Evolutionary conservation across 768 basidiomycete genomes (phyloP), one percentile per base, ranked within the genome.

Genomic region (Tremella fuciformis): DNA sequence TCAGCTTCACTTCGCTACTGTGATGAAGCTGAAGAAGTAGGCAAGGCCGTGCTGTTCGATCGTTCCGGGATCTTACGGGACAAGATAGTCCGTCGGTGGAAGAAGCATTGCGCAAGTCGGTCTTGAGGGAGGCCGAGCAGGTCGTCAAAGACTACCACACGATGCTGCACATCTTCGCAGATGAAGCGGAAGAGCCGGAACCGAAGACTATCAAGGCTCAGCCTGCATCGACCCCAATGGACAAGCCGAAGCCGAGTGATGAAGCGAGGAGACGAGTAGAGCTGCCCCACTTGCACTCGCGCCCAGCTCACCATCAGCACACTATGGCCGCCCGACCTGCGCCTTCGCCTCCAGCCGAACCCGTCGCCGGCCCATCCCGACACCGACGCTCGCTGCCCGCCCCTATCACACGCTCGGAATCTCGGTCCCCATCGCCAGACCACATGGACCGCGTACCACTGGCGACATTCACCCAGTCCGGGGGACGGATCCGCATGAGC

Each of bases 121-220:
- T 56, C 19, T 29, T 66, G 1, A 48, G 25, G 21, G 52, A 55
- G 8, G 42, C 48, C 41, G 56, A 50, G 2, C 47, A 57, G 25
- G 41, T 38, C 9, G 59, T 44, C 25, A 53, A 50, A 55, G 53
- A 59, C n/a, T 38, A 38, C 42, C 16, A 42, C 7, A 57, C 48
- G 8, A 25, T 42, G n/a, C 24, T 49, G 13, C 26, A 19, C 8
- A 54, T 54, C 37, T 54, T 54, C 26, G 9, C 38, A 18, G 34
- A 16, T 18, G 48, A 50, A 15, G 18, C 13, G 48, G 19, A 8
- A 25, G 21, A 50, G 48, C 48, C 19, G 9, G 19, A 18, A 2
- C 15, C 19, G 48, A 3, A 7, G 24, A 13, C 48, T 21, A 6
- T 25, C 15, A 6, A 18, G 24, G n/a, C 2, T 2, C 48, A 25